phyloP scores from a whole-genome alignment of 139 green algal genomes.

The Chlamydomonas schloesseri region DNA sequence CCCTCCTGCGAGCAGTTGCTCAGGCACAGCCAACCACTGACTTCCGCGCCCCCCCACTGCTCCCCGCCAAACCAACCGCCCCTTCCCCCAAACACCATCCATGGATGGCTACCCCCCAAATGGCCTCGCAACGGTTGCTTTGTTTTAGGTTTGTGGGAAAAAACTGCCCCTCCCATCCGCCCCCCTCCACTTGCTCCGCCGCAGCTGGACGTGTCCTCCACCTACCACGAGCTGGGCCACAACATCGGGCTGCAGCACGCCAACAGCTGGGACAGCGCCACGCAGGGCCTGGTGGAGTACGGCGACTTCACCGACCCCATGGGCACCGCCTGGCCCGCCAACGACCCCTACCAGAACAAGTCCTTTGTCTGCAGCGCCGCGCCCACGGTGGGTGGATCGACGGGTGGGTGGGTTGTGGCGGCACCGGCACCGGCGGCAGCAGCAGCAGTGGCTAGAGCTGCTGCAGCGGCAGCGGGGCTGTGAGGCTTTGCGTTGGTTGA shows the following conservation, averaged over 20 bases:
- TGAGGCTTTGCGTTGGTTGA: too few relatives aligned
- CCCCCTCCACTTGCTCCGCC: neutral
- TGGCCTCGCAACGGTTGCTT: neutral
- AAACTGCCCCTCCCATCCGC: neutral
- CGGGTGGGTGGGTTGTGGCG: too few relatives aligned
- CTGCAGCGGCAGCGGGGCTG: too few relatives aligned
- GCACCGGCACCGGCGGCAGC: too few relatives aligned
- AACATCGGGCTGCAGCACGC: constrained; percentile 22
- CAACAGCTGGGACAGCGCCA: neutral
- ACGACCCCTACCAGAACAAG: neutral
- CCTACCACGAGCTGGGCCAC: constrained; percentile 19
- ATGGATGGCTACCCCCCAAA: neutral
- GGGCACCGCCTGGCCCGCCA: neutral
- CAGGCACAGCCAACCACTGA: too few relatives aligned
- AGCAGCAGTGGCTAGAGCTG: too few relatives aligned
- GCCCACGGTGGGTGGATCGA: neutral
- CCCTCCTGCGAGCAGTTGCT: too few relatives aligned
- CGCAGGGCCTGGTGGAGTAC: neutral
- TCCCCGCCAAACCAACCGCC: neutral
- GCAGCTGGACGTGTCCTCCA: neutral
- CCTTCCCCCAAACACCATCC: neutral
- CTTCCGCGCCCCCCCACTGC: neutral
- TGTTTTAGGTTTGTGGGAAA: neutral
- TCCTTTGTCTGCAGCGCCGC: neutral
- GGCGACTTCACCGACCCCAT: constrained; percentile 5